Evolutionary conservation across 1,139 yeast species (phyloP), one percentile per base, ranked within the genome.

Genomic region (Arxiozyma telluris): DNA sequence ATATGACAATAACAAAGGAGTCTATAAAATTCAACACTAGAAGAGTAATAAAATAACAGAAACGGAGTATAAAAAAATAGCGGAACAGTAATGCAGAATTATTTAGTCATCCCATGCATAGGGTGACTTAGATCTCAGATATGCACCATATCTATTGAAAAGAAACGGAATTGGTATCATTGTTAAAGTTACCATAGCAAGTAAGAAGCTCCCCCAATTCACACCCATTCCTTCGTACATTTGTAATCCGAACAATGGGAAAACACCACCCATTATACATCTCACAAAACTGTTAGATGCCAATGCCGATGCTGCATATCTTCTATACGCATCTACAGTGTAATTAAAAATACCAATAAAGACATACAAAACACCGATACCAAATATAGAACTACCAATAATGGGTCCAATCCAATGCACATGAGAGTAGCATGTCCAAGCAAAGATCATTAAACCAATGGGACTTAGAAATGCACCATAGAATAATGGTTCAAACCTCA

Each of bases 261-360:
- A 87, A 0, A 85, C 80, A 8, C 87, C 86, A 5, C 90, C 89
- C 72, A 84, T 73, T 2, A 79, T 62, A 54, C 87, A 83, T 64
- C 96, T 76, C 54, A 83, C 72, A 57, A 87, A 77, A 41, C 87
- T 82, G 66, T 84, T 87, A 12, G 91, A 90, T 6, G 94, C 95
- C 68, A 87, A 76, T 0, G 90, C 94, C 12, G 90, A 82, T 0
- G 96, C 96, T 12, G 90, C 82, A 58, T 77, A 81, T 27, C 73
- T 71, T 38, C 79, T 73, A 65, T 83, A 85, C 0, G 85, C 79
- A 66, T 82, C 84, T 7, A 82, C 82, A 47, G 84, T 73, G 62
- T 85, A 86, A 55, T 79, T 77, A 56, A 86, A 68, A 63, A 78
- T 70, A 64, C 82, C 75, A 70, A 81, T 72, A 77, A 79, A 75